Evolutionary conservation across 208 protist genomes (phyloP).

Genomic region (Leishmania braziliensis): DNA sequence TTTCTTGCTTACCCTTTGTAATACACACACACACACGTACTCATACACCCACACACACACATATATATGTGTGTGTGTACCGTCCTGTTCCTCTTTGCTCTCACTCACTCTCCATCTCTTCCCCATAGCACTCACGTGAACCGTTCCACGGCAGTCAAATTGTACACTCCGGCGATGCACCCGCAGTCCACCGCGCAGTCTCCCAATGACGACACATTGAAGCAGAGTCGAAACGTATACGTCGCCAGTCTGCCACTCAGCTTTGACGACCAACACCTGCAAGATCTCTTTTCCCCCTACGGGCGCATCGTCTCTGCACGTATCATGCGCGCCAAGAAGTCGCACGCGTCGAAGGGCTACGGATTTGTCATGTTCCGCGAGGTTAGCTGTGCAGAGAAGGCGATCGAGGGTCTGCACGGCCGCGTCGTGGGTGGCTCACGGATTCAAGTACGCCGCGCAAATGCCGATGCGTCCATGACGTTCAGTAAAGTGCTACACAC

Average conservation of each 20-base stretch:
- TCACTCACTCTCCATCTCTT: neutral
- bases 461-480: conserved; percentile 45
- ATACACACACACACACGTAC: neutral
- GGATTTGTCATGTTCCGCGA: conserved; percentile 79
- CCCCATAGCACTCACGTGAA: neutral
- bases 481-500: conserved; percentile 30
- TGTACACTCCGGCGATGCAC: conserved; percentile 16
- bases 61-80: neutral
- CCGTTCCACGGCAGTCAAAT: neutral
- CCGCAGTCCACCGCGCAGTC: neutral
- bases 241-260: conserved; percentile 69
- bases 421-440: conserved; percentile 39
- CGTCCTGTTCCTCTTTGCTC: neutral
- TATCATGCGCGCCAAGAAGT: conserved; percentile 69
- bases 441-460: conserved; percentile 79
- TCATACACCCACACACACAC: neutral
- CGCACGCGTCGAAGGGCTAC: conserved; percentile 67
- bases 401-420: conserved; percentile 49
- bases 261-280: conserved; percentile 67
- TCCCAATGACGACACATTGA: conserved; percentile 19
- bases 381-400: conserved; percentile 37
- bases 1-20: conserved; percentile 11
- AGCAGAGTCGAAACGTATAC: conserved; percentile 56
- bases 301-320: conserved; percentile 62
- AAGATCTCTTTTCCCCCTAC: conserved; percentile 61